Percentiles rank a stretch among this genome's conserved stretches.
Conservation (phyloP, 2,329 filamentous ascomycete species). For the Penicillium brevicompactum region DNA sequence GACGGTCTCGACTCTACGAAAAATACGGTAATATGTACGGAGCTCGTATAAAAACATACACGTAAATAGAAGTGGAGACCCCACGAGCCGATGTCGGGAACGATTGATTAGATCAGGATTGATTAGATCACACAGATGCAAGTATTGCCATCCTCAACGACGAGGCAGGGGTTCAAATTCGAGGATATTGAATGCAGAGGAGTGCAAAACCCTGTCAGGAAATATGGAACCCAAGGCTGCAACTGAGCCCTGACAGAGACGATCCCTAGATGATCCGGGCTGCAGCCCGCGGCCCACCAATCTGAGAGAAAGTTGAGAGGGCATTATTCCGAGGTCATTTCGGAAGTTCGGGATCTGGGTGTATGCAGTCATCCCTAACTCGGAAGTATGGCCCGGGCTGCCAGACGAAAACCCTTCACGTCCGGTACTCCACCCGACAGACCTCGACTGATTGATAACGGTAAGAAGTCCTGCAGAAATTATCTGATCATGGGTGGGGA, state of each 20-base stretch:
- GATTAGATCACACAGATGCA: constrained; percentile 6
- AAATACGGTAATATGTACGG: not conserved
- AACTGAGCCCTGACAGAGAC: not conserved
- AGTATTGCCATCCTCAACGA: not conserved
- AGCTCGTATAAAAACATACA: not conserved
- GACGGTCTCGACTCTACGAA: not conserved
- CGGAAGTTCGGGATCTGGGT: not conserved
- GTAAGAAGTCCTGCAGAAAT: not conserved
- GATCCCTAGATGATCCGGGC: not conserved
- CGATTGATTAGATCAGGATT: constrained; percentile 16
- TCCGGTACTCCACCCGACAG: not conserved
- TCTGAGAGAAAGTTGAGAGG: not conserved
- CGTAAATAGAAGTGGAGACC: not conserved
- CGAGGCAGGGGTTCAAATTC: constrained; percentile 2
- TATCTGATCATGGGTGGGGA: constrained; percentile 11
- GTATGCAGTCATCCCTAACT: not conserved
- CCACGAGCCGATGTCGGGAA: constrained; percentile 8
- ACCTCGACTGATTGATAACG: constrained; percentile 5
- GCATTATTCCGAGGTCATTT: not conserved
- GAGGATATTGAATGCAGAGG: constrained; percentile 6
- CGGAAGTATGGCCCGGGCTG: not conserved
- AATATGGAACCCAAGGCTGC: not conserved
- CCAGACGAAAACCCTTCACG: not conserved
- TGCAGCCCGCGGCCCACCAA: not conserved
- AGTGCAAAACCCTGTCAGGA: too few relatives aligned